phyloP scores from a whole-genome alignment of 495 filamentous ascomycete species.

The Rhypophila decipiens region DNA sequence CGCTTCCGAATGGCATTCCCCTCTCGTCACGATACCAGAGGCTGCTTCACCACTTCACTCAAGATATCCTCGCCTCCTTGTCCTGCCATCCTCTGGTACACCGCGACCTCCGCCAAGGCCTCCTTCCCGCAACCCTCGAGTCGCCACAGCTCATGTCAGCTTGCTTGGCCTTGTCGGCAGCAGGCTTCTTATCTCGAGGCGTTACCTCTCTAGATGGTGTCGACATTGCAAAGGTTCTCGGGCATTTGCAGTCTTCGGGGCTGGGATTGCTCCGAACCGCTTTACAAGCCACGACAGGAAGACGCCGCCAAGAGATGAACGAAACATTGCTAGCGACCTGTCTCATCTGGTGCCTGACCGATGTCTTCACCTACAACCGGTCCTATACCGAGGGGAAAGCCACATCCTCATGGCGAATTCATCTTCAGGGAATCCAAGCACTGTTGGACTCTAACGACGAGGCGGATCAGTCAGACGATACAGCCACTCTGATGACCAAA shows the following conservation, averaged over 20 bases:
- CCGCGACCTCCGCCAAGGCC: constrained; percentile 14
- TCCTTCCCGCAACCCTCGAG: constrained; percentile 11
- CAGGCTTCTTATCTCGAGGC: constrained; percentile 13
- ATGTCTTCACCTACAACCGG: constrained; percentile 13
- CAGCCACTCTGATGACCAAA: background rate
- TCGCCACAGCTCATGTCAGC: constrained; percentile 17
- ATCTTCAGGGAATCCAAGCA: constrained; percentile 13
- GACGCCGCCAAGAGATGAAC: constrained; percentile 2
- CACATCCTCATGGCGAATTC: constrained; percentile 15
- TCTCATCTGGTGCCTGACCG: constrained; percentile 17
- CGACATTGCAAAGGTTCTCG: constrained; percentile 10
- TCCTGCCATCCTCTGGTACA: constrained; percentile 16
- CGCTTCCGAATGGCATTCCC: constrained; percentile 14
- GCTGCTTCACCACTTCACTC: constrained; percentile 11
- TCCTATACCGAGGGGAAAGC: constrained; percentile 2
- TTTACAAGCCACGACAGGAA: background rate
- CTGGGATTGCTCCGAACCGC: constrained; percentile 9
- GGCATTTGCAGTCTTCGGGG: constrained; percentile 15
- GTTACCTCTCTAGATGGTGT: constrained; percentile 9
- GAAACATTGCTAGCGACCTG: constrained; percentile 15
- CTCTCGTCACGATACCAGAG: constrained; percentile 12
- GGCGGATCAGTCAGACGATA: background rate
- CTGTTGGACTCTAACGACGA: constrained; percentile 8
- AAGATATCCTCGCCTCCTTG: constrained; percentile 15
- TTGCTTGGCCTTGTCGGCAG: constrained; percentile 14